phyloP scores from a whole-genome alignment of 345 rosid species.

The Schrenkiella parvula region DNA sequence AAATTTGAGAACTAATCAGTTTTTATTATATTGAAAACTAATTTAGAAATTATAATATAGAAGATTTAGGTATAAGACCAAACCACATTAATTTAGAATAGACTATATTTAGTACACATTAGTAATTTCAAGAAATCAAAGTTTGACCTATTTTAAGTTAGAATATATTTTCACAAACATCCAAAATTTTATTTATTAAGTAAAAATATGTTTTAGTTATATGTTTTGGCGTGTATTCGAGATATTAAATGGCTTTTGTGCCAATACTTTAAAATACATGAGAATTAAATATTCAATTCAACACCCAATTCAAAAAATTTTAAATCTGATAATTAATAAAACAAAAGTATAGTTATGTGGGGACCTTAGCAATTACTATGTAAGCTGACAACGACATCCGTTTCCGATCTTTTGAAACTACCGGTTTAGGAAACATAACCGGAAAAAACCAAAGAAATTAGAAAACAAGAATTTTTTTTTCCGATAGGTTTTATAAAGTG shows the following conservation, averaged over 20 bases:
- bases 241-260: neutral
- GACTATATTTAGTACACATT: too few species aligned
- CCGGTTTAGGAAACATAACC: slow-evolving; percentile 7
- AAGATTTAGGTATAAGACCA: too few species aligned
- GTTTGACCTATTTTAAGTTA: too few species aligned
- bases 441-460: neutral
- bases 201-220: too few species aligned
- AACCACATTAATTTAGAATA: too few species aligned
- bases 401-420: neutral
- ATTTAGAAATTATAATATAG: too few species aligned
- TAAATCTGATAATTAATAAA: neutral
- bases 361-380: slow-evolving; percentile 17
- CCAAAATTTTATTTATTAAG: too few species aligned
- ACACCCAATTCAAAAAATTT: neutral
- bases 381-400: slow-evolving; percentile 15
- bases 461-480: neutral
- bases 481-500: neutral
- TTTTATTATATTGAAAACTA: too few species aligned
- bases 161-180: too few species aligned
- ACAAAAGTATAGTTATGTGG: slow-evolving; percentile 7
- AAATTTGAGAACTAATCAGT: too few species aligned
- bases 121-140: too few species aligned
- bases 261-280: neutral
- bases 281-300: neutral
- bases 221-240: too few species aligned